Percentiles rank a stretch among this genome's conserved stretches.
These are phyloP conservation scores for Pseudocercospora fuligena DNA, from an alignment of 2,329 filamentous ascomycete species.

Conservation along the genomic window DNA sequence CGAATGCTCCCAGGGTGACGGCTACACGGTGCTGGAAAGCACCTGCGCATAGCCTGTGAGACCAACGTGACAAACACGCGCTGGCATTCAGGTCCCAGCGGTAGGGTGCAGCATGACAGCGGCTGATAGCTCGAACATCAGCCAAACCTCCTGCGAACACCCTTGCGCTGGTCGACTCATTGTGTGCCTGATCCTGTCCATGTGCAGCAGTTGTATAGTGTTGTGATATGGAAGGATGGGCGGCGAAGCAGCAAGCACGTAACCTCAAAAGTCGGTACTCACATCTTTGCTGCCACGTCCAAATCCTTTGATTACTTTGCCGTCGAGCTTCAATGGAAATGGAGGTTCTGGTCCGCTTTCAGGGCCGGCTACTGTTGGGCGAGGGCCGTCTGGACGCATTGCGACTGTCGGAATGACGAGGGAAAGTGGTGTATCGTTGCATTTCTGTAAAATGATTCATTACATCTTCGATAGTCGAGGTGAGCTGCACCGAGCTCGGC, in stretches of 20 bases:
- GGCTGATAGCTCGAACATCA: constrained; percentile 1
- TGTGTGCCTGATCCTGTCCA: background rate
- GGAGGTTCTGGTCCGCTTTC: constrained; percentile 75
- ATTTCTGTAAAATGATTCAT: background rate
- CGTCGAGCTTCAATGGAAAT: constrained; percentile 82
- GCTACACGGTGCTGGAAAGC: constrained; percentile 10
- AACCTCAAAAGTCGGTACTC: constrained; percentile 20
- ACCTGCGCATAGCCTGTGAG: constrained; percentile 14
- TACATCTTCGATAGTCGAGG: background rate
- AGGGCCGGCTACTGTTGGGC: constrained; percentile 74
- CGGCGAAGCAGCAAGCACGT: constrained; percentile 7
- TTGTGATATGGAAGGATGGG: constrained; percentile 7
- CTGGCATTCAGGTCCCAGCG: constrained; percentile 15
- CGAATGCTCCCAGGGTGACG: constrained; percentile 5
- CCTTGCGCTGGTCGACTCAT: background rate
- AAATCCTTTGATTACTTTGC: constrained; percentile 89
- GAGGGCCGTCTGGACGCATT: constrained; percentile 54
- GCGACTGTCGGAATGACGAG: background rate
- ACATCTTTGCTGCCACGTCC: constrained; percentile 93
- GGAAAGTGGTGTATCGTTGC: background rate
- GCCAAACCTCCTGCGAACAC: constrained; percentile 10
- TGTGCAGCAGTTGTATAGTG: background rate
- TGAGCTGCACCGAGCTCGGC: background rate
- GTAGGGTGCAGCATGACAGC: constrained; percentile 22
- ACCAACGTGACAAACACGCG: constrained; percentile 25